Base-by-base conservation (phyloP, 2,329 filamentous ascomycete species). In the Biscogniauxia marginata region DNA sequence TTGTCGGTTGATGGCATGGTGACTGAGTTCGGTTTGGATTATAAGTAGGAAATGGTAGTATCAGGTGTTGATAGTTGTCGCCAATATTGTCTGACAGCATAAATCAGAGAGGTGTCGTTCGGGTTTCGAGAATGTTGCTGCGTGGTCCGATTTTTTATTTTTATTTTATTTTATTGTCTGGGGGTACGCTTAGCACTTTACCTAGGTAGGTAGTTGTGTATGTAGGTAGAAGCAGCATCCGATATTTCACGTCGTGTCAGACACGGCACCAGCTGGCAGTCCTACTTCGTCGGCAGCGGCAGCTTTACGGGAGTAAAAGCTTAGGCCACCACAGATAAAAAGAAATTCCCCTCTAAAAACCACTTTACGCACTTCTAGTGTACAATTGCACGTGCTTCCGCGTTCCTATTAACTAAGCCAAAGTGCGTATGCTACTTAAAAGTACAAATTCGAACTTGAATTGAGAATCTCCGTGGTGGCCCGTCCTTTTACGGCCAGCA, bases 331-430 rank as follows among this genome's bases (percentile, higher is more conserved):
- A 48, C 52, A 46, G 30, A 21, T 16, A 11, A n/a, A n/a, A n/a
- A n/a, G n/a, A n/a, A n/a, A n/a, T n/a, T n/a, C n/a, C n/a, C n/a
- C n/a, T n/a, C n/a, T 7, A 4, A 3, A 25, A 56, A 43, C 46
- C 50, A 55, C 57, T 60, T 58, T 63, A 59, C 58, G 53, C 58
- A 55, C 46, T 48, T 19, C 6, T 2, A 13, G 11, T 21, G 18
- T n/a, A n/a, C n/a, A n/a, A n/a, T 20, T 21, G 45, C 61, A 64
- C 60, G 60, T 64, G 60, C 53, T 7, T 44, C 48, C 62, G 62
- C 56, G 62, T 62, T 58, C 53, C 23, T 18, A 11, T n/a, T n/a
- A n/a, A n/a, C n/a, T n/a, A n/a, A n/a, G n/a, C n/a, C n/a, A n/a
- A n/a, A n/a, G n/a, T n/a, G n/a, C n/a, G n/a, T n/a, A 39, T 39